Evolutionary conservation across 2,329 filamentous ascomycete genomes (phyloP), one percentile per base, ranked within the genome.

Genomic region (Sporothrix euskadiensis): DNA sequence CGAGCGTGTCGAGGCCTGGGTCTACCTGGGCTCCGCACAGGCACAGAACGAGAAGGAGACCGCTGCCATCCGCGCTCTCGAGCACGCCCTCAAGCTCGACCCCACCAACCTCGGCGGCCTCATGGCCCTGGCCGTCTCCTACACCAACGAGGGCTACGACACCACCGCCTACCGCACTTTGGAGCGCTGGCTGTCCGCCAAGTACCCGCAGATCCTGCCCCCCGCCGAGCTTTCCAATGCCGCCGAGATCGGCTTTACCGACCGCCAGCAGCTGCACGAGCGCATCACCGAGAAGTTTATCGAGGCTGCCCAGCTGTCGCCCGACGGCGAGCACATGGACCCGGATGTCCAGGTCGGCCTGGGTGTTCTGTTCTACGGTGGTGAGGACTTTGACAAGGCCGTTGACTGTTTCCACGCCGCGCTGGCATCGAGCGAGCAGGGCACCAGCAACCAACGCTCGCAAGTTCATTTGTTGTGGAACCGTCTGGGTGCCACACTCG

Each of bases 31-130:
- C 71, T 91, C 92, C 71, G 93, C 94, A 22, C 96, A 99, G 83
- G 96, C 96, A 26, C 96, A 99, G 81, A 99, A 99, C 82, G 96
- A 99, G 82, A 99, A 99, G 84, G 96, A 99, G 82, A 92, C 94
- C 9, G 95, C 96, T 0, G 96, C 96, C 2, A 98, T 99, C 76
- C 91, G 96, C 47, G 96, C 96, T 3, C 86, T 98, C 74, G 95
- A 98, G 82, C 92, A 96, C 80, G 94, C 95, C 0, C 84, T 98
- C 76, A 95, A 94, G 81, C 86, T 96, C 39, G 94, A 98, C 78
- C 91, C 94, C 0, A 91, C 90, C 78, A 98, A 97, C 80, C 87
- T 97, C 26, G 89, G 93, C 74, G 95, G 94, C 0, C 87, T 99
- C 63, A 98, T 99, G 95, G 94, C 94, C 1, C 85, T 99, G 71